Evolutionary conservation across 169 alveolate species (phyloP), one percentile per base, ranked within the genome.

Genomic region (Plasmodium cynomolgi): DNA sequence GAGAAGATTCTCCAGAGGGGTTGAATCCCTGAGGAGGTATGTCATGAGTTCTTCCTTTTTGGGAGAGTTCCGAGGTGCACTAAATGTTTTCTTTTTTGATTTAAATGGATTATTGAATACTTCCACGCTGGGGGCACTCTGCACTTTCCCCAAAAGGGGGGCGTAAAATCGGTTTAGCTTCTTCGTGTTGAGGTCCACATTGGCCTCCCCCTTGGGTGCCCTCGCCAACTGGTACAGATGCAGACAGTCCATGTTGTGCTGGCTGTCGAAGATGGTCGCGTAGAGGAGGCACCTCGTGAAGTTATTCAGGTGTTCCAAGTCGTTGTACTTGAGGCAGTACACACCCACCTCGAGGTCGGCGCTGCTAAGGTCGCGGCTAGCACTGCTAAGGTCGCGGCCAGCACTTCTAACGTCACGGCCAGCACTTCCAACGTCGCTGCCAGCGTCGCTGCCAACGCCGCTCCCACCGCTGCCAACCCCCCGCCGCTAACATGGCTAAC

Each of bases 211-310:
- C 26, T 84, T 33, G 29, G 26, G n/a, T 17, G 74, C 68, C 56
- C 47, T 84, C 26, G 8, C 13, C 17, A 84, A 44, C 15, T 56
- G 6, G n/a, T 80, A 88, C 17, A 88, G 80, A 15, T 79, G 47
- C 15, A 88, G 15, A 5, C 86, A 88, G 20, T 88, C 94, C 31
- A 80, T 44, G 41, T 88, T 54, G 9, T 80, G 83, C 20, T 88
- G 94, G 26, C 47, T 79, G 20, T 88, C 94, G 81, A 54, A 88
- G 4, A 79, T 56, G 11, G 94, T n/a, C 7, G 94, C n/a, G 47
- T 56, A 79, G 8, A 88, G 50, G 34, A 88, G 72, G 47, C 37
- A 37, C 29, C 29, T 75, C 2, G 94, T 88, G 31, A 44, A 73
- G n/a, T 5, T 26, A 41, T 88, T 79, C 29, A 88, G 71, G 72